A percentile compares a stretch with the other conserved stretches of the same genome.
phyloP scores from a whole-genome alignment of 805 yeast genomes.

The Metschnikowia bowlesiae region DNA sequence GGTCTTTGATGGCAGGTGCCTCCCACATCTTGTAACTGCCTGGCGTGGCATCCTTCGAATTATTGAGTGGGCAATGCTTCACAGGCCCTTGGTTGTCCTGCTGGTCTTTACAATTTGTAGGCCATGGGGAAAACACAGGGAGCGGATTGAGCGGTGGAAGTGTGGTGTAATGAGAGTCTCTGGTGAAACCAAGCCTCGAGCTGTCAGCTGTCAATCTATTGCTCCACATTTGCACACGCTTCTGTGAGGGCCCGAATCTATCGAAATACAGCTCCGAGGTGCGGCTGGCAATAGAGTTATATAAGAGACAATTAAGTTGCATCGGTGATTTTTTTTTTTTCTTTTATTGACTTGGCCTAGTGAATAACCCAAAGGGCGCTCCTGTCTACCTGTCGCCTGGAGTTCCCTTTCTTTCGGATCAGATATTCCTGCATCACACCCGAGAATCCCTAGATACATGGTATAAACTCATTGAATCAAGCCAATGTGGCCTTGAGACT shows the following conservation, averaged over 20 bases:
- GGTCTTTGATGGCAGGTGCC: neutral
- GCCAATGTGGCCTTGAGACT: neutral
- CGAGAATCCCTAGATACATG: neutral
- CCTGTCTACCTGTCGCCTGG: neutral
- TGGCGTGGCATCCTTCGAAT: neutral
- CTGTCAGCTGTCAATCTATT: neutral
- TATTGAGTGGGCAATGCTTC: neutral
- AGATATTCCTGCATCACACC: neutral
- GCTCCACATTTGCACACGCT: slow-evolving; percentile 1
- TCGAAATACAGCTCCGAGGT: neutral
- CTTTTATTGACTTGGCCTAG: neutral
- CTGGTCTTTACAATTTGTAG: neutral
- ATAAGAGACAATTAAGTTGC: neutral
- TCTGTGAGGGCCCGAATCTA: neutral
- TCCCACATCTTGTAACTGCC: neutral
- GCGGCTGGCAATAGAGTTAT: slow-evolving; percentile 1
- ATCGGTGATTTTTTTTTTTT: slow-evolving; percentile 1
- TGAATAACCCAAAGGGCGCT: neutral
- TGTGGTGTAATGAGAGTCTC: neutral
- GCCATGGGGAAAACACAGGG: neutral
- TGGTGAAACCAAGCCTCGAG: neutral
- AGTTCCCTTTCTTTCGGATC: neutral
- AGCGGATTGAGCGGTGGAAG: neutral
- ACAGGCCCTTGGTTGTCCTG: neutral
- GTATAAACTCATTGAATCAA: neutral